Evolutionary conservation across 2,329 filamentous ascomycete genomes (phyloP).

Genomic region (Cadophora sp.): DNA sequence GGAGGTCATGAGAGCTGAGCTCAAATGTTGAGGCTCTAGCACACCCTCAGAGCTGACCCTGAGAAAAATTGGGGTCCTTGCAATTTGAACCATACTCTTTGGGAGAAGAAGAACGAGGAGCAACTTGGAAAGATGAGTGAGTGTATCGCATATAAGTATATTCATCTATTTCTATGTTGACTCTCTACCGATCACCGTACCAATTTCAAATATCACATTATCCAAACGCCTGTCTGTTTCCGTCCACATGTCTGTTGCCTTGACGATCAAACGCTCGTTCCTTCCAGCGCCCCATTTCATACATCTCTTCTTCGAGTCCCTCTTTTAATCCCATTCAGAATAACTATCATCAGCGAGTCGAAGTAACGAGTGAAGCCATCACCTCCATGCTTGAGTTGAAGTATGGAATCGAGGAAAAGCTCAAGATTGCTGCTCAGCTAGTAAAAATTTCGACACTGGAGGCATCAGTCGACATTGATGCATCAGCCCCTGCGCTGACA

Average conservation of each 20-base stretch:
- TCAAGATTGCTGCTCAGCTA: background rate
- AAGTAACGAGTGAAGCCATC: background rate
- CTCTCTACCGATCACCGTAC: background rate
- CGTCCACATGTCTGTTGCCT: background rate
- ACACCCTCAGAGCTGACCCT: too few species aligned
- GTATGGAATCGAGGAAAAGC: background rate
- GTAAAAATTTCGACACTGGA: background rate
- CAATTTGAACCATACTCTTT: too few species aligned
- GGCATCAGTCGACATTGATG: background rate
- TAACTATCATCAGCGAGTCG: background rate
- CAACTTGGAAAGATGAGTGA: too few species aligned
- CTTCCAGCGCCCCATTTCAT: background rate
- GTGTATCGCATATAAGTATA: background rate
- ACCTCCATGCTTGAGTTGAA: background rate
- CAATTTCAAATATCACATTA: background rate
- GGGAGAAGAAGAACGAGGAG: too few species aligned
- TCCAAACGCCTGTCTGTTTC: background rate
- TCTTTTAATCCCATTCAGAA: background rate
- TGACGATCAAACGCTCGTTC: background rate
- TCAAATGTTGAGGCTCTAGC: too few species aligned
- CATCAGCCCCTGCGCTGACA: background rate
- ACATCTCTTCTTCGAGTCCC: background rate
- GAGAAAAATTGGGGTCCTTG: too few species aligned
- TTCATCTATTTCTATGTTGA: background rate
- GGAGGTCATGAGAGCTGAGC: too few species aligned